These are phyloP conservation scores for Thermochaetoides dissita DNA, from an alignment of 2,329 filamentous ascomycete genomes.

Conservation along the genomic window DNA sequence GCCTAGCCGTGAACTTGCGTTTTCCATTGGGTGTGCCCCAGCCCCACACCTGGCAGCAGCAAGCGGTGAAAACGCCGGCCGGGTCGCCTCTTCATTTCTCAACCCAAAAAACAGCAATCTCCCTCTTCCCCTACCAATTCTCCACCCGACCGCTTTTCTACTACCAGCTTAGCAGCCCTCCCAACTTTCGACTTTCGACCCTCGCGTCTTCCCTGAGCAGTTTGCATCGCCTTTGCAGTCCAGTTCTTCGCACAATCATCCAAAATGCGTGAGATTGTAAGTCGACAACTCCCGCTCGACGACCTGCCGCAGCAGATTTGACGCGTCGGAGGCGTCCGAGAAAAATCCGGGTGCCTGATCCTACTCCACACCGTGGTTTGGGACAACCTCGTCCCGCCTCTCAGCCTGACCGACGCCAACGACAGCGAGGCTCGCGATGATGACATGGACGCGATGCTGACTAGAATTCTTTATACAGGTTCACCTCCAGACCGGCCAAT, in stretches of 20 bases:
- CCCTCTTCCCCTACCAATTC: constrained; percentile 13
- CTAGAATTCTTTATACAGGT: constrained; percentile 48
- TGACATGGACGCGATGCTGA: constrained; percentile 33
- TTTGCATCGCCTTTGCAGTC: constrained; percentile 10
- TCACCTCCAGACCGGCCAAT: constrained; percentile 99
- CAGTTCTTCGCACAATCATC: constrained; percentile 19
- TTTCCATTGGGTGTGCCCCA: constrained; percentile 17
- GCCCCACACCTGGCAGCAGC: constrained; percentile 15
- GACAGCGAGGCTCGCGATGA: constrained; percentile 1
- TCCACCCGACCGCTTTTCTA: constrained; percentile 13
- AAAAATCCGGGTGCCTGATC: constrained; percentile 15
- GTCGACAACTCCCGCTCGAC: constrained; percentile 21
- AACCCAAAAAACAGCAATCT: constrained; percentile 21
- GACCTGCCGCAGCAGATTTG: constrained; percentile 6
- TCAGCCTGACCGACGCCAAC: constrained; percentile 2
- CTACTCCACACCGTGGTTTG: constrained; percentile 15
- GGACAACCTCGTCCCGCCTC: constrained; percentile 2
- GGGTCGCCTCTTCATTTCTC: constrained; percentile 15
- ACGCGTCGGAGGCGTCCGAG: constrained; percentile 15
- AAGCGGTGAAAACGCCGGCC: constrained; percentile 14
- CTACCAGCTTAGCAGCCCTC: constrained; percentile 3
- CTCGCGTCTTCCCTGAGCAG: constrained; percentile 13
- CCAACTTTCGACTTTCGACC: constrained; percentile 11
- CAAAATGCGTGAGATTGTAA: constrained; percentile 65
- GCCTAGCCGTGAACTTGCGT: constrained; percentile 1